Percentiles rank a stretch among this genome's conserved stretches.
Conservation (phyloP, 805 yeast species). For the Nakazawaea ernobii region DNA sequence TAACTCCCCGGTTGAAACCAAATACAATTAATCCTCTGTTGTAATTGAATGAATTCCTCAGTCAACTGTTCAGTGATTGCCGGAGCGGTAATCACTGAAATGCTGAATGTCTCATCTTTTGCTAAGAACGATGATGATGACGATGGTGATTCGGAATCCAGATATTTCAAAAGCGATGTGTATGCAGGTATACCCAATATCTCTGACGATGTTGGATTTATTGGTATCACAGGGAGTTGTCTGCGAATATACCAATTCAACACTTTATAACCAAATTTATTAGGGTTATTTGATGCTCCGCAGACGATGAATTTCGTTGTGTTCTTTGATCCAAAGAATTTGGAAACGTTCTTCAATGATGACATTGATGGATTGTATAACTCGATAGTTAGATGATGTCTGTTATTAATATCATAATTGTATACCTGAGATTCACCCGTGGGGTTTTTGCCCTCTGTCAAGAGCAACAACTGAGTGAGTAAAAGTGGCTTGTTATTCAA, state of each 20-base stretch:
- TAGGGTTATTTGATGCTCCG: conserved; percentile 63
- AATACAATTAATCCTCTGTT: conserved; percentile 40
- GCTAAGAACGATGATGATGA: too few relatives aligned
- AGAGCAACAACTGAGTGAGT: too few relatives aligned
- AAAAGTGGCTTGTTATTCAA: too few relatives aligned
- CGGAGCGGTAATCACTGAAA: conserved; percentile 78
- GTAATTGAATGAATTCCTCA: conserved; percentile 27
- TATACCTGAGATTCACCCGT: too few relatives aligned
- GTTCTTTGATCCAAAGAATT: neutral
- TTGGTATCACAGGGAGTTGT: conserved; percentile 54
- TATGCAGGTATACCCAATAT: conserved; percentile 25
- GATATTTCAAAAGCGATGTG: conserved; percentile 15
- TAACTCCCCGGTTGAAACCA: conserved; percentile 89
- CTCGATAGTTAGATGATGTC: neutral
- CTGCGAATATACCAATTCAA: conserved; percentile 60
- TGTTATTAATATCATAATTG: neutral
- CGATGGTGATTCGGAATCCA: conserved; percentile 16
- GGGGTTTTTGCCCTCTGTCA: too few relatives aligned
- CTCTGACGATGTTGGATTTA: conserved; percentile 50
- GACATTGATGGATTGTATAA: conserved; percentile 1
- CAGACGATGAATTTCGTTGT: conserved; percentile 47
- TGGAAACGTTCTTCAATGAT: conserved; percentile 1
- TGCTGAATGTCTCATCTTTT: conserved; percentile 39
- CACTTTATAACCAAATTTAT: conserved; percentile 67
- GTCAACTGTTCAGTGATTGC: conserved; percentile 42